phyloP scores from a whole-genome alignment of 371 early-diverging fungal genomes.

The Mucor piriformis region DNA sequence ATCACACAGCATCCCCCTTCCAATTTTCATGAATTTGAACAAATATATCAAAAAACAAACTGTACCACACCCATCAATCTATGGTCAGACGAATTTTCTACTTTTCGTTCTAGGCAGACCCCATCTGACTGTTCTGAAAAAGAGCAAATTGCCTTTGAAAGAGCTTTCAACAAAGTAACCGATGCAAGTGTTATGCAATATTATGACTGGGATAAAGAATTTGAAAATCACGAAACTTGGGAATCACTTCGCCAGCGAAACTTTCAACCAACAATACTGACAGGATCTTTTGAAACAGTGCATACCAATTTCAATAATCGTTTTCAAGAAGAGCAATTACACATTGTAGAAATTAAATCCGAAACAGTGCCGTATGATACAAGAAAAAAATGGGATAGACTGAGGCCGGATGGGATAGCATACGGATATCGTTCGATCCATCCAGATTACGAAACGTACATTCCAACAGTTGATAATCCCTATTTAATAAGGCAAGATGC shows the following conservation, averaged over 20 bases:
- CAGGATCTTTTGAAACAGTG: neutral
- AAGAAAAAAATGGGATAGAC: conserved; percentile 69
- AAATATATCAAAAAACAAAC: conserved; percentile 46
- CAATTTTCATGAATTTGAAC: conserved; percentile 73
- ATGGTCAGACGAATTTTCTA: conserved; percentile 52
- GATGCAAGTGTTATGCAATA: conserved; percentile 24
- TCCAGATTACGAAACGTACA: conserved; percentile 72
- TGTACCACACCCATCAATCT: conserved; percentile 6
- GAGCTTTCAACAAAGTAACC: conserved; percentile 69
- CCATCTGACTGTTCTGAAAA: conserved; percentile 32
- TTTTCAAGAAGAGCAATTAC: conserved; percentile 28
- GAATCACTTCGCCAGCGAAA: conserved; percentile 42
- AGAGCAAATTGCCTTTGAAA: conserved; percentile 67
- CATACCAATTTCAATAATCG: neutral
- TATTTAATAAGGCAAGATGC: conserved; percentile 56
- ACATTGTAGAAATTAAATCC: neutral
- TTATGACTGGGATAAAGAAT: conserved; percentile 56
- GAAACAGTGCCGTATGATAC: neutral
- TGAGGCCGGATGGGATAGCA: conserved; percentile 46
- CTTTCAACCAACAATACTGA: neutral
- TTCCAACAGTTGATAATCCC: conserved; percentile 78
- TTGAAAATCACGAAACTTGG: conserved; percentile 55
- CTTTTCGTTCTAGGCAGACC: conserved; percentile 12
- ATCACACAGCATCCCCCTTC: conserved; percentile 49
- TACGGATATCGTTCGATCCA: conserved; percentile 65